A percentile compares a stretch with the other conserved stretches of the same genome.
Conservation (phyloP, 2,329 filamentous ascomycete genomes). For the Sporothrix pseudoabietina region DNA sequence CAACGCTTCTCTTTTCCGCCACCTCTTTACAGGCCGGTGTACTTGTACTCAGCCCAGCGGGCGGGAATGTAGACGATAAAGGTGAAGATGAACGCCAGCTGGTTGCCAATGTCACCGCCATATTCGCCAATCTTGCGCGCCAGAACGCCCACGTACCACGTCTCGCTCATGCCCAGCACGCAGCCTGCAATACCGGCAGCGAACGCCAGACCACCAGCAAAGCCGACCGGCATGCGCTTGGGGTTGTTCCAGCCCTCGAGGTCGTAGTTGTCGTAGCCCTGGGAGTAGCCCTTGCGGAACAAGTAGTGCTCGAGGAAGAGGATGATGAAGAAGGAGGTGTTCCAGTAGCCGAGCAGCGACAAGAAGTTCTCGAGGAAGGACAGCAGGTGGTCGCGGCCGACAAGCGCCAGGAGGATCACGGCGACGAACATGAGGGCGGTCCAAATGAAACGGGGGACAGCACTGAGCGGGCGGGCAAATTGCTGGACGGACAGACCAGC, state of each 20-base stretch:
- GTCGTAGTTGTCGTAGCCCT: constrained; percentile 48
- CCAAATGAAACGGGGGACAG: constrained; percentile 53
- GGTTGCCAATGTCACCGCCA: constrained; percentile 56
- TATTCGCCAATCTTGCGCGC: constrained; percentile 47
- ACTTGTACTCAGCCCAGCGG: constrained; percentile 53
- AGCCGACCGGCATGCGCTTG: constrained; percentile 47
- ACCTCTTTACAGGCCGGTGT: constrained; percentile 43
- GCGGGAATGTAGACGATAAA: constrained; percentile 51
- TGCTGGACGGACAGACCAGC: constrained; percentile 46
- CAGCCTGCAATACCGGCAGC: constrained; percentile 50
- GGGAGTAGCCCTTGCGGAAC: constrained; percentile 45
- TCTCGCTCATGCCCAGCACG: constrained; percentile 61
- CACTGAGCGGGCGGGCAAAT: constrained; percentile 48
- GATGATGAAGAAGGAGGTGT: constrained; percentile 52
- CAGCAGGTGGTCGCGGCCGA: constrained; percentile 48
- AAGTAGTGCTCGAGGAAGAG: constrained; percentile 52
- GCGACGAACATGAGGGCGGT: constrained; percentile 49
- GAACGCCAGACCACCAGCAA: constrained; percentile 50
- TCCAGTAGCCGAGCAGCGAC: constrained; percentile 54
- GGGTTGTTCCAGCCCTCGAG: constrained; percentile 54
- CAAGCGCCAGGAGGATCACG: constrained; percentile 50
- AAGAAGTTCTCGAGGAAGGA: constrained; percentile 52
- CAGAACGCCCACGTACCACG: constrained; percentile 55
- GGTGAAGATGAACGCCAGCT: constrained; percentile 55
- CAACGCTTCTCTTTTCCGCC: not conserved